These are phyloP conservation scores for Termitomyces sp. DNA, from an alignment of 768 basidiomycete genomes.

Conservation along the genomic window DNA sequence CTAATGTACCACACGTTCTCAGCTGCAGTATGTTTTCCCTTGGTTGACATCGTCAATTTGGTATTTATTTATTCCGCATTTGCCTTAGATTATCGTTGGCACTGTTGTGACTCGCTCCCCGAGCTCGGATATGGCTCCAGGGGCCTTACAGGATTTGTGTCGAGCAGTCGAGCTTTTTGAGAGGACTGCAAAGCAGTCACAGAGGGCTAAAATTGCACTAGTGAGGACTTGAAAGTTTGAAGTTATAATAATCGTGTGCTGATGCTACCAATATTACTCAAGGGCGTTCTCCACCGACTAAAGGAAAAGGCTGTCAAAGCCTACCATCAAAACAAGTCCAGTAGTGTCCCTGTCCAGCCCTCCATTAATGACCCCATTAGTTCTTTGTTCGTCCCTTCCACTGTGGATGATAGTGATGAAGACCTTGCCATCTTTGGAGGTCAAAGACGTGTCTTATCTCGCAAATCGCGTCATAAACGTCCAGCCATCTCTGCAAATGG, in stretches of 20 bases:
- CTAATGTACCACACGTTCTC: conserved; percentile 48
- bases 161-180: conserved; percentile 45
- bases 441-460: conserved; percentile 39
- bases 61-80: conserved; percentile 3
- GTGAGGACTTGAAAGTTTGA: conserved; percentile 22
- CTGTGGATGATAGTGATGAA: conserved; percentile 34
- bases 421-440: conserved; percentile 56
- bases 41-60: background rate
- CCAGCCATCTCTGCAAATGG: background rate
- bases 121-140: conserved; percentile 42
- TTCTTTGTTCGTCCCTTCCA: background rate
- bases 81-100: conserved; percentile 48
- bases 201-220: conserved; percentile 44
- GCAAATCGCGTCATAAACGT: conserved; percentile 13
- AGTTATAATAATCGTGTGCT: background rate
- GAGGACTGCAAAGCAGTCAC: conserved; percentile 37
- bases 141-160: conserved; percentile 47
- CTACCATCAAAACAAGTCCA: conserved; percentile 25
- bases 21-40: conserved; percentile 35
- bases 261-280: background rate
- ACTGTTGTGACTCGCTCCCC: conserved; percentile 60
- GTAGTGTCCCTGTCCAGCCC: conserved; percentile 6
- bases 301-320: conserved; percentile 41
- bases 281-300: conserved; percentile 43
- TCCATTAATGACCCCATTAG: background rate